Evolutionary conservation across 1,284 basidiomycete genomes (phyloP).

Genomic region (Ceratobasidium sp.): DNA sequence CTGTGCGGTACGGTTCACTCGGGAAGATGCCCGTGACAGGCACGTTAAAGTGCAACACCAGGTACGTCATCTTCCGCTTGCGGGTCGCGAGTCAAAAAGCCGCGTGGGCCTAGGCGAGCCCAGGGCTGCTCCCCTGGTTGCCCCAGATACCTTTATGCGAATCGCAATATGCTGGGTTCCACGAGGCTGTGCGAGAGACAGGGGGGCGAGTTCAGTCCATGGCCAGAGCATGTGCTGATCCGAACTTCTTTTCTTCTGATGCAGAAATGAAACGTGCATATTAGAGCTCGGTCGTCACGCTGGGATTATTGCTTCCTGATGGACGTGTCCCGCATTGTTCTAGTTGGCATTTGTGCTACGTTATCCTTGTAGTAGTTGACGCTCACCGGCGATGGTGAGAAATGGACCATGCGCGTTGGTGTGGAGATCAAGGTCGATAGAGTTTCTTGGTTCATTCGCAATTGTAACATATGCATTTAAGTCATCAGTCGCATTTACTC

Average conservation of each 20-base stretch:
- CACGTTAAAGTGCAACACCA: constrained; percentile 44
- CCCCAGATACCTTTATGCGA: constrained; percentile 16
- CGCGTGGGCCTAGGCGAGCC: neutral
- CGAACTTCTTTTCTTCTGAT: constrained; percentile 41
- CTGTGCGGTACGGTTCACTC: constrained; percentile 40
- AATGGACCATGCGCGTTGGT: neutral
- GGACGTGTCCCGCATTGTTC: neutral
- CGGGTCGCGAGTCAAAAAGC: neutral
- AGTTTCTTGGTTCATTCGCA: constrained; percentile 26
- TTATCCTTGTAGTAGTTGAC: neutral
- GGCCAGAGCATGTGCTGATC: constrained; percentile 17
- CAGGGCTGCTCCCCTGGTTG: constrained; percentile 17
- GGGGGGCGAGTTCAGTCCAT: constrained; percentile 24
- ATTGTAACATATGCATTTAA: constrained; percentile 39
- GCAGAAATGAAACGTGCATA: constrained; percentile 38
- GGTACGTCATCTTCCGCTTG: constrained; percentile 34
- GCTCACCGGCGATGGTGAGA: neutral
- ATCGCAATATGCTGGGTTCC: constrained; percentile 17
- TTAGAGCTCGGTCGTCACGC: constrained; percentile 11
- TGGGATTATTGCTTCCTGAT: constrained; percentile 5
- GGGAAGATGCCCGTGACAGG: constrained; percentile 43
- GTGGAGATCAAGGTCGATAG: constrained; percentile 13
- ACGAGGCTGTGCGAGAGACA: neutral
- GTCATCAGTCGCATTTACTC: constrained; percentile 26
- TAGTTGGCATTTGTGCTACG: constrained; percentile 8